Evolutionary conservation across 2,329 filamentous ascomycete species (phyloP).

Genomic region (Paecilomyces fulvus): DNA sequence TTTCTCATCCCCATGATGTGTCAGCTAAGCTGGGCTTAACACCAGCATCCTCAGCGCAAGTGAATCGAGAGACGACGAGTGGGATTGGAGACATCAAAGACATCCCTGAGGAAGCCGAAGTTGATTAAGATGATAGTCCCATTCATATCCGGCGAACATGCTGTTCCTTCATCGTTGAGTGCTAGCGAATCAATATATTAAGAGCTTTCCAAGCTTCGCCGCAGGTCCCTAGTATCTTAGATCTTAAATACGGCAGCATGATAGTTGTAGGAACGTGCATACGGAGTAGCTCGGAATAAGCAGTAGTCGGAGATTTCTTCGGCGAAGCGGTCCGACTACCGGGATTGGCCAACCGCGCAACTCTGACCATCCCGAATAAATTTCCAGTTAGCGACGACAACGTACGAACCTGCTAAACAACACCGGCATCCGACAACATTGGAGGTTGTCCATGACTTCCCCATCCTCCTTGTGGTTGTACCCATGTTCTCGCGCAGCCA

Average conservation of each 20-base stretch:
- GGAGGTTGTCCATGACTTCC: conserved; percentile 1
- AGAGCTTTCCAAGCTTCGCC: too few relatives aligned
- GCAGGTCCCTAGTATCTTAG: too few relatives aligned
- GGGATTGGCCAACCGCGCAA: conserved; percentile 2
- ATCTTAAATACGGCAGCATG: neutral
- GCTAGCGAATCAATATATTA: too few relatives aligned
- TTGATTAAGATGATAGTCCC: conserved; percentile 31
- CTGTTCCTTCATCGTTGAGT: neutral
- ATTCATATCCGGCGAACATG: conserved; percentile 11
- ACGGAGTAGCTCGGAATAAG: neutral
- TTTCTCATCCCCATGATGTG: conserved; percentile 57
- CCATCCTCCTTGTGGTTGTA: conserved; percentile 3
- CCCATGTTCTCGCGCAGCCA: conserved; percentile 37
- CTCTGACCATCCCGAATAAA: neutral
- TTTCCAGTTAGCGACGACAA: neutral
- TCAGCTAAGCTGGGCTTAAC: conserved; percentile 21
- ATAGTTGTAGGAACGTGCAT: neutral
- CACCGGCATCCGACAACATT: neutral
- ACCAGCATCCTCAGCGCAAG: conserved; percentile 6
- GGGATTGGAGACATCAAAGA: conserved; percentile 46
- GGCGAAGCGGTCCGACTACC: neutral
- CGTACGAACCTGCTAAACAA: neutral
- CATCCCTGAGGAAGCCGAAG: conserved; percentile 47
- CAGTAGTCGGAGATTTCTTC: neutral
- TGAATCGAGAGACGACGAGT: neutral